Base-by-base conservation (phyloP, 2,329 filamentous ascomycete genomes). In the Calycina marina region DNA sequence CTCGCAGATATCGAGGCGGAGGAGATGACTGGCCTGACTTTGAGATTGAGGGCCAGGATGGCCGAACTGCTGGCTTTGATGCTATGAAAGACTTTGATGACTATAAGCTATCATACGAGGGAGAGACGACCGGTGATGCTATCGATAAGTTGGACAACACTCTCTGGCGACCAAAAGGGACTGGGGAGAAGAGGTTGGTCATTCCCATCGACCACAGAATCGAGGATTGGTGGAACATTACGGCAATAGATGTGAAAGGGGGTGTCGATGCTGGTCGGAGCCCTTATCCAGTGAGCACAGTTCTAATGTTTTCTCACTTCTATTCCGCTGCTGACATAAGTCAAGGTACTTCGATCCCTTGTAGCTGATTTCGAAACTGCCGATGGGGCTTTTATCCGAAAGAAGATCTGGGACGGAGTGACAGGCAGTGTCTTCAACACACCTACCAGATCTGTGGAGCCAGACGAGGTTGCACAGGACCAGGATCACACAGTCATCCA, bases 391-490 rank as follows among this genome's bases (percentile, higher is more conserved):
- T 20, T 32, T 20, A 18, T 26, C 13, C 40, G 18, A 10, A 40
- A 43, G 28, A 49, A 45, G 30, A 24, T 22, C 6, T 50, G 49
- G 49, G 47, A 50, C 36, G 34, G 36, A 17, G 45, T 51, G 11
- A 46, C 40, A 9, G 38, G 45, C 2, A 50, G 45, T 1, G 34
- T 51, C 6, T 49, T 49, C 39, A 51, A 50, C 14, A 43, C 46
- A 22, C 48, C 48, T 3, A 48, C 32, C 6, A 28, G 22, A n/a
- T 36, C 38, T 6, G 30, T 32, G 6, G 29, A 39, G 10, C 16
- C 32, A 4, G 14, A 24, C 4, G 29, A 6, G 3, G 18, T 28
- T 4, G 22, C 9, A 8, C 16, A 30, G 13, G 37, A 45, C 18
- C 33, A 34, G 5, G 27, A 25, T 6, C 14, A 26, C 6, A 4